phyloP scores from a whole-genome alignment of 768 basidiomycete species.

The Tubosaeta brunneosetosa region DNA sequence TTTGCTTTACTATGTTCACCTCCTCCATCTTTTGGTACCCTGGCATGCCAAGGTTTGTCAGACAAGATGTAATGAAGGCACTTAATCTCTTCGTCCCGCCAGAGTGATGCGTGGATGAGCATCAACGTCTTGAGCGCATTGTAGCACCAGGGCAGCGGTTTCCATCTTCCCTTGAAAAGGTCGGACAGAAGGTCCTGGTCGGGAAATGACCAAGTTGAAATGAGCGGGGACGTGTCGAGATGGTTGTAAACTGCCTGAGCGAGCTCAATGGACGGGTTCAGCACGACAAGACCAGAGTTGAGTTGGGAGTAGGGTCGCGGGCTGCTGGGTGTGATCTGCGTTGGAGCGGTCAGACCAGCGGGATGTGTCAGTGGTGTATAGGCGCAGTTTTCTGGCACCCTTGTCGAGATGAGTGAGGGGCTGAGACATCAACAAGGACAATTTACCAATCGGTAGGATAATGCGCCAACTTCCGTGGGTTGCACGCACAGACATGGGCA shows the following conservation, averaged over 20 bases:
- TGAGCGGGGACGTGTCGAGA: conserved; percentile 44
- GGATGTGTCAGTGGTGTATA: conserved; percentile 54
- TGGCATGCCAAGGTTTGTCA: conserved; percentile 81
- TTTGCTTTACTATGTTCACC: conserved; percentile 51
- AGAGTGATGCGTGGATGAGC: conserved; percentile 63
- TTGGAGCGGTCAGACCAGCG: conserved; percentile 44
- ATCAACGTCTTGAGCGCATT: conserved; percentile 91
- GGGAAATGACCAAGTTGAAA: conserved; percentile 64
- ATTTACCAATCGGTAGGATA: conserved; percentile 86
- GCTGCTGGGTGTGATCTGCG: conserved; percentile 35
- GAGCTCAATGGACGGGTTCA: conserved; percentile 64
- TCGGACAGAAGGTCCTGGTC: conserved; percentile 90
- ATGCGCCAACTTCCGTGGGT: conserved; percentile 76
- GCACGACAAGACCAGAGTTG: conserved; percentile 86
- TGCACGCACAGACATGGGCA: conserved; percentile 89
- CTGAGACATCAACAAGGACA: background rate
- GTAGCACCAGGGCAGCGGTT: conserved; percentile 78
- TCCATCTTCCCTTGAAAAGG: conserved; percentile 76
- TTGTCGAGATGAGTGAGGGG: conserved; percentile 28
- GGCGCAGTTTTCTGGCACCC: conserved; percentile 91
- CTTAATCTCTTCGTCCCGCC: conserved; percentile 82
- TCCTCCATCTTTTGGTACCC: conserved; percentile 37
- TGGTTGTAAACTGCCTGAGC: conserved; percentile 46
- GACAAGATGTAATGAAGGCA: conserved; percentile 84
- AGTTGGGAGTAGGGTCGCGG: conserved; percentile 79